Evolutionary conservation across 768 basidiomycete genomes (phyloP).

Genomic region (Amyloporia xantha): DNA sequence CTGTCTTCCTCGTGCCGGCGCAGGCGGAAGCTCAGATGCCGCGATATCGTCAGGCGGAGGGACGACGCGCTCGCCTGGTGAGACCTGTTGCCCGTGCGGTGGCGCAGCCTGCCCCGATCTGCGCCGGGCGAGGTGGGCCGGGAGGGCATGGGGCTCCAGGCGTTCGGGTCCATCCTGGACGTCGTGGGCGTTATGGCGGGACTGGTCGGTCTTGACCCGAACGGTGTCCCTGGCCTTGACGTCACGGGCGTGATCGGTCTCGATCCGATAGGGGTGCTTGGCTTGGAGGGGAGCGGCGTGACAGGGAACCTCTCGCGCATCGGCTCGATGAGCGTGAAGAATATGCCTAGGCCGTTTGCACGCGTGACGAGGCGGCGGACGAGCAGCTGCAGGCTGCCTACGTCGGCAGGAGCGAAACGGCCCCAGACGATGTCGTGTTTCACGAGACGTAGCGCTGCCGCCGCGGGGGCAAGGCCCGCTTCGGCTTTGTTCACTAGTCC

Average conservation of each 20-base stretch:
- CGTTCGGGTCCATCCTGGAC: slow-evolving; percentile 1
- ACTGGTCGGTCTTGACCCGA: slow-evolving; percentile 2
- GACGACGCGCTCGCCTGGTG: slow-evolving; percentile 1
- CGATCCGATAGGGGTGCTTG: slow-evolving; percentile 37
- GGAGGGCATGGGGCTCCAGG: slow-evolving; percentile 1
- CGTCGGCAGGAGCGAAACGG: slow-evolving; percentile 54
- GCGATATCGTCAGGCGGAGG: slow-evolving; percentile 16
- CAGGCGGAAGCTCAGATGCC: slow-evolving; percentile 10
- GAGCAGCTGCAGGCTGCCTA: slow-evolving; percentile 41
- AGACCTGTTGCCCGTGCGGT: background rate
- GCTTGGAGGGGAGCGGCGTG: slow-evolving; percentile 24
- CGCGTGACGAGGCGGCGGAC: slow-evolving; percentile 46
- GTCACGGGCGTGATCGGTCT: slow-evolving; percentile 29
- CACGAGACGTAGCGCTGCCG: slow-evolving; percentile 46
- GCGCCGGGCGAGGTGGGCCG: background rate
- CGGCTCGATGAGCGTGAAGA: slow-evolving; percentile 60
- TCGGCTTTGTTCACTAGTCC: slow-evolving; percentile 35
- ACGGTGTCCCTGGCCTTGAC: slow-evolving; percentile 29
- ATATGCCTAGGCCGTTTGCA: slow-evolving; percentile 56
- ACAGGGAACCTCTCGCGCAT: slow-evolving; percentile 46
- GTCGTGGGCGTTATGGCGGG: slow-evolving; percentile 1
- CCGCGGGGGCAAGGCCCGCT: slow-evolving; percentile 43
- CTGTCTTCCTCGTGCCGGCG: slow-evolving; percentile 15
- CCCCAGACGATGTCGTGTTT: slow-evolving; percentile 53
- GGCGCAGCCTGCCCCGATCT: background rate